Base-by-base conservation (phyloP, 345 rosid genomes). In the Gossypium thurberi region DNA sequence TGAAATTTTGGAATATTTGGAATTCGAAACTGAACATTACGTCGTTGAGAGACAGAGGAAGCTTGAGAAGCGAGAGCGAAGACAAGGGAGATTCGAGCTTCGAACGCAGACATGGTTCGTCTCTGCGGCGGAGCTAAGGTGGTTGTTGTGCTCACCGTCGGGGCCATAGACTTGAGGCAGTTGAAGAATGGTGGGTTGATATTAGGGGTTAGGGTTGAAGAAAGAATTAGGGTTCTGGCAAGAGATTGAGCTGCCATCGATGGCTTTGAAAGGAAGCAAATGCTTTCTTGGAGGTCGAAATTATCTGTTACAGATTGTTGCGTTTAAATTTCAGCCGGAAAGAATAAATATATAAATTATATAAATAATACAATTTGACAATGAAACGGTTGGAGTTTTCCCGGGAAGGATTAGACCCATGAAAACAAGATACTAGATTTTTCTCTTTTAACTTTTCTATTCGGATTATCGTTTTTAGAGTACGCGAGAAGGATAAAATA, bases 11-110 rank as follows among this genome's bases (percentile, higher is more conserved):
- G 25, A 76, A 76, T 51, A 56, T 18, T 4, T 60, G 69, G 56
- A 43, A 67, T 37, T 52, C 10, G 75, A 20, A 21, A 72, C 66
- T 46, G 57, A 78, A 83, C 84, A 83, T 75, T 91, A 92, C 98
- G 89, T 85, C 97, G 85, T 86, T 90, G 96, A 53, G 94, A 88
- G 56, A 82, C 78, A 10, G 90, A 82, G 7, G 88, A 79, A 11
- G 91, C 83, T 61, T 94, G 98, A 65, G 94, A 85, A 67, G 88
- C 91, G 75, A 94, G 93, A 52, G 97, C 96, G 28, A 90, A 81
- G 56, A 90, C 85, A 56, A 94, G 98, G 68, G 98, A 87, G 52
- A 87, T 65, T 65, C 98, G 89, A 77, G 92, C 81, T 80, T 90
- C 97, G 46, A 75, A 73, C 50, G 88, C 90, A 1, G 92, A 90